A percentile compares a stretch with the other conserved stretches of the same genome.
phyloP scores from a whole-genome alignment of 306 rosid species.

The Prunus salicina region DNA sequence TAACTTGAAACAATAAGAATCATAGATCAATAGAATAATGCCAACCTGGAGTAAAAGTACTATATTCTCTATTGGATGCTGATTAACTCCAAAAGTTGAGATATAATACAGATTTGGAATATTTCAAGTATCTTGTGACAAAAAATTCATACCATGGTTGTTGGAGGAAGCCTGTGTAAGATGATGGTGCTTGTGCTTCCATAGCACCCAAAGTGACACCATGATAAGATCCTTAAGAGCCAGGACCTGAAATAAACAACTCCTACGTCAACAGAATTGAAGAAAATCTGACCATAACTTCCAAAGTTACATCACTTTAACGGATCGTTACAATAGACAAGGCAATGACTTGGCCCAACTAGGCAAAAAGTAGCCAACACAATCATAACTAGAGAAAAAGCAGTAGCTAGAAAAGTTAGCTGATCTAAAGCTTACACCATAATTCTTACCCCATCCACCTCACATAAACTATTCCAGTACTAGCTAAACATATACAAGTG shows the following conservation, averaged over 20 bases:
- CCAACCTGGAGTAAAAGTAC: too few species aligned
- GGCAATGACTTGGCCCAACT: not conserved
- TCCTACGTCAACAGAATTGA: constrained; percentile 11
- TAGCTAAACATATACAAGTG: too few species aligned
- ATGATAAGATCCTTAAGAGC: constrained; percentile 88
- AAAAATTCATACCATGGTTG: constrained; percentile 71
- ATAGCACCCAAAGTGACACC: constrained; percentile 98
- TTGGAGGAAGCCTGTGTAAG: constrained; percentile 95
- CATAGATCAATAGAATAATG: too few species aligned
- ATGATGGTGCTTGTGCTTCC: constrained; percentile 83
- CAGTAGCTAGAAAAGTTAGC: not conserved
- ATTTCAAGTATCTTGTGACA: not conserved
- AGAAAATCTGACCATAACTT: not conserved
- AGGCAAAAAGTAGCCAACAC: not conserved
- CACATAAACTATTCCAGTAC: too few species aligned
- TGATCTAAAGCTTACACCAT: too few species aligned
- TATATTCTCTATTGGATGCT: not conserved
- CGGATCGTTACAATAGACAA: not conserved
- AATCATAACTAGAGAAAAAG: not conserved
- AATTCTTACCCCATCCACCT: too few species aligned
- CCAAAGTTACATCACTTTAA: not conserved
- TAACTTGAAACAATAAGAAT: too few species aligned
- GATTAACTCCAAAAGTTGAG: constrained; percentile 12
- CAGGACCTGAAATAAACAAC: constrained; percentile 64
- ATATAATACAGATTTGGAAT: not conserved